These are phyloP conservation scores for Scheffersomyces coipomensis DNA, from an alignment of 805 yeast species.

Conservation along the genomic window DNA sequence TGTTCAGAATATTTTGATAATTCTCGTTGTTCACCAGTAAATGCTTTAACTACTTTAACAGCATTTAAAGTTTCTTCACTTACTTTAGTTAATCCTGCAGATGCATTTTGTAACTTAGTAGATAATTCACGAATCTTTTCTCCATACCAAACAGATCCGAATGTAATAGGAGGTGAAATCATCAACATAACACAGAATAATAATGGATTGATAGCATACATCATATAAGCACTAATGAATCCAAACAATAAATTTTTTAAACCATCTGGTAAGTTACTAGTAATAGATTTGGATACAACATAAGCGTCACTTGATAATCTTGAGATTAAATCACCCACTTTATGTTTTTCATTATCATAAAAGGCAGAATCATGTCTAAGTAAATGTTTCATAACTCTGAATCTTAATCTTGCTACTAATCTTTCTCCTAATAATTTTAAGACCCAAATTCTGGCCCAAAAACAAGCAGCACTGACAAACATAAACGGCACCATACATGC, in stretches of 20 bases:
- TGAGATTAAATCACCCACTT: conserved; percentile 46
- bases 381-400: conserved; percentile 40
- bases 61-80: conserved; percentile 44
- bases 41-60: conserved; percentile 41
- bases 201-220: conserved; percentile 42
- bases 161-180: conserved; percentile 45
- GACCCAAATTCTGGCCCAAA: conserved; percentile 48
- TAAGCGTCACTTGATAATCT: conserved; percentile 46
- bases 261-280: conserved; percentile 45
- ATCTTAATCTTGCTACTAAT: conserved; percentile 41
- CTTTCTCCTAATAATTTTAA: conserved; percentile 41
- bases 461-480: conserved; percentile 41
- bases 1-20: conserved; percentile 36
- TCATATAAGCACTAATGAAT: conserved; percentile 41
- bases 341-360: conserved; percentile 42
- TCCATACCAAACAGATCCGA: conserved; percentile 46
- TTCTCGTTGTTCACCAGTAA: conserved; percentile 43
- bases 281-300: conserved; percentile 43
- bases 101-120: conserved; percentile 41
- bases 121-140: conserved; percentile 41
- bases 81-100: conserved; percentile 44
- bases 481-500: conserved; percentile 44
- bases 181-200: conserved; percentile 43
- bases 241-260: conserved; percentile 43
- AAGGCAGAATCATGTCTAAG: conserved; percentile 42